Evolutionary conservation across 2,329 filamentous ascomycete genomes (phyloP).

Genomic region (Cladosporium sp.): DNA sequence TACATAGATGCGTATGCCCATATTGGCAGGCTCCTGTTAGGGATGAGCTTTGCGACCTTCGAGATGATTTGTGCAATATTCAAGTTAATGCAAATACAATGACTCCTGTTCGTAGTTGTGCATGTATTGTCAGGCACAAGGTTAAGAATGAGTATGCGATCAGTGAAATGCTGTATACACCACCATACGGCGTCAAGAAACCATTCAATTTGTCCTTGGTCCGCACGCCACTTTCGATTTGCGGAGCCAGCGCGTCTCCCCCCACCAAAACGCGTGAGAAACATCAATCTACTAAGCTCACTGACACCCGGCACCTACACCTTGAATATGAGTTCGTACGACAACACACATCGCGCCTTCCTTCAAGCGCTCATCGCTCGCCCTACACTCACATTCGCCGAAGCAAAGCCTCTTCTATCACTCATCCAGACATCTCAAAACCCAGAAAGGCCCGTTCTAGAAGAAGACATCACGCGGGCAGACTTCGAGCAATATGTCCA

Average conservation of each 20-base stretch:
- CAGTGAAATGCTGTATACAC: no score
- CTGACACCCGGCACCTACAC: neutral
- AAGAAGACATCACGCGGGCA: constrained; percentile 63
- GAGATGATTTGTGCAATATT: no score
- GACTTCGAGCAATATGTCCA: constrained; percentile 67
- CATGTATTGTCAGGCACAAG: no score
- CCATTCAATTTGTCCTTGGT: no score
- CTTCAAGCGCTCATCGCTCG: constrained; percentile 81
- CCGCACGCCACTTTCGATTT: neutral
- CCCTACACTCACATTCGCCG: constrained; percentile 69
- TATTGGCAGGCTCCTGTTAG: no score
- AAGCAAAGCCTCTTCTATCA: constrained; percentile 71
- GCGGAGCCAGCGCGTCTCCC: neutral
- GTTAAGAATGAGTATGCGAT: no score
- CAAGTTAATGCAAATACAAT: no score
- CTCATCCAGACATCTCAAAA: constrained; percentile 63
- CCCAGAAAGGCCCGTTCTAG: constrained; percentile 44
- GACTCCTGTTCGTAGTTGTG: no score
- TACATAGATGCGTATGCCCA: no score
- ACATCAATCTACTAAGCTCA: neutral
- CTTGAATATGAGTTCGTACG: constrained; percentile 35
- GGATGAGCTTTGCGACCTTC: no score
- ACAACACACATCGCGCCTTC: constrained; percentile 77
- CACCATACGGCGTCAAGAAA: no score
- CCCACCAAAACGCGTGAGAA: neutral